Evolutionary conservation across 768 basidiomycete species (phyloP).

Genomic region (Lactifluus pinguis): DNA sequence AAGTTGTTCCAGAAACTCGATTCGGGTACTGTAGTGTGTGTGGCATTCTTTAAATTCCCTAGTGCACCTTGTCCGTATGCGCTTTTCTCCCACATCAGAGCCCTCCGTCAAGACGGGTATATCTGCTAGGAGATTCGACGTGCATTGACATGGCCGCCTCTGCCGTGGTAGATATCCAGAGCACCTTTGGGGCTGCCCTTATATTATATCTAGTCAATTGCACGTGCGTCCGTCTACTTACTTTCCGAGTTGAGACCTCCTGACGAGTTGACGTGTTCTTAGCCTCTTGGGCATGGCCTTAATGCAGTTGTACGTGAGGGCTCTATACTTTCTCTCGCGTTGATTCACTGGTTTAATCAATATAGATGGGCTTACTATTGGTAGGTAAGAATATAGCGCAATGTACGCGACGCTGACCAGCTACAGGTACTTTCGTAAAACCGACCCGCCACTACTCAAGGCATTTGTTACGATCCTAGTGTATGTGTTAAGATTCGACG

Average conservation of each 20-base stretch:
- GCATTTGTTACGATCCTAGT: not conserved
- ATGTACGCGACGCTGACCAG: not conserved
- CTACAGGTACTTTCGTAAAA: not conserved
- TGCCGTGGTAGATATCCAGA: not conserved
- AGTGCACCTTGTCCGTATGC: too few relatives aligned
- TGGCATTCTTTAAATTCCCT: too few relatives aligned
- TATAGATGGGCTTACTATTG: not conserved
- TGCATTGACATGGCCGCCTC: not conserved
- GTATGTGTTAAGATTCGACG: not conserved
- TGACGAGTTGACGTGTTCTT: not conserved
- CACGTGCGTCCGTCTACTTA: not conserved
- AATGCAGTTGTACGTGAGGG: not conserved
- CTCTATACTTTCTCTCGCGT: not conserved
- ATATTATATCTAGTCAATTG: not conserved
- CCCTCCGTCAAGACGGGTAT: too few relatives aligned
- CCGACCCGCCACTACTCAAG: not conserved
- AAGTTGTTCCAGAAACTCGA: too few relatives aligned
- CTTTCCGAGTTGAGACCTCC: not conserved
- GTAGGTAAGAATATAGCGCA: not conserved
- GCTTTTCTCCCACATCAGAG: too few relatives aligned
- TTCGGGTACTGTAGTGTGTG: too few relatives aligned
- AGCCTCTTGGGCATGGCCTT: conserved; percentile 4
- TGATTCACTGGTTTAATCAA: not conserved
- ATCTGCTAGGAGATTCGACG: too few relatives aligned
- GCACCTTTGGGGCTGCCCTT: not conserved